Conservation (phyloP, 2,329 filamentous ascomycete genomes). For the Scedosporium minutisporum region DNA sequence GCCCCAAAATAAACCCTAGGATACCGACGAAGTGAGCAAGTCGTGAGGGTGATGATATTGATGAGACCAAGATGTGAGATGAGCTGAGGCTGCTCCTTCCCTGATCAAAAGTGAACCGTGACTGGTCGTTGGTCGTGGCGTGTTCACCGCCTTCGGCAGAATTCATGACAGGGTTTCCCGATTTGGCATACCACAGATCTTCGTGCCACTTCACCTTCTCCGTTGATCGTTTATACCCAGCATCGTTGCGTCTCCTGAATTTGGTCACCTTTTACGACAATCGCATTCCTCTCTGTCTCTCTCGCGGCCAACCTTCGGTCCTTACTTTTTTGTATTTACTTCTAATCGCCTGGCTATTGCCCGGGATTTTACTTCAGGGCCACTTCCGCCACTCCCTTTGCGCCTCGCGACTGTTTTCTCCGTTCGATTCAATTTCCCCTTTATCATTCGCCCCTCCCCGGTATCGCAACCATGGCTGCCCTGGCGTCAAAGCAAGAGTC, state of each 20-base stretch:
- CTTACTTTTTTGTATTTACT: neutral
- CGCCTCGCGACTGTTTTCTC: neutral
- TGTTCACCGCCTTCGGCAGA: constrained; percentile 29
- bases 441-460: constrained; percentile 8
- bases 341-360: neutral
- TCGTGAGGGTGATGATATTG: no score
- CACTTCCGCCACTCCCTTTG: neutral
- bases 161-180: constrained; percentile 15
- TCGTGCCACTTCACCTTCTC: constrained; percentile 30
- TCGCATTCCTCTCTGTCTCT: neutral
- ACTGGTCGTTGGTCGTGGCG: neutral
- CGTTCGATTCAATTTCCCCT: neutral
- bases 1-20: neutral
- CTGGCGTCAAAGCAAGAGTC: constrained; percentile 88
- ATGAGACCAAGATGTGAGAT: neutral
- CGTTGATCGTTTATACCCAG: neutral
- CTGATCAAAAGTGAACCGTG: neutral
- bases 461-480: constrained; percentile 44
- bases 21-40: neutral
- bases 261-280: neutral
- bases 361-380: neutral
- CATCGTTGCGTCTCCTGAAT: neutral
- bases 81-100: constrained; percentile 16
- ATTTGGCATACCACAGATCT: constrained; percentile 24
- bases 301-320: neutral